Evolutionary conservation across 495 filamentous ascomycete genomes (phyloP).

Genomic region (Podospora comata): DNA sequence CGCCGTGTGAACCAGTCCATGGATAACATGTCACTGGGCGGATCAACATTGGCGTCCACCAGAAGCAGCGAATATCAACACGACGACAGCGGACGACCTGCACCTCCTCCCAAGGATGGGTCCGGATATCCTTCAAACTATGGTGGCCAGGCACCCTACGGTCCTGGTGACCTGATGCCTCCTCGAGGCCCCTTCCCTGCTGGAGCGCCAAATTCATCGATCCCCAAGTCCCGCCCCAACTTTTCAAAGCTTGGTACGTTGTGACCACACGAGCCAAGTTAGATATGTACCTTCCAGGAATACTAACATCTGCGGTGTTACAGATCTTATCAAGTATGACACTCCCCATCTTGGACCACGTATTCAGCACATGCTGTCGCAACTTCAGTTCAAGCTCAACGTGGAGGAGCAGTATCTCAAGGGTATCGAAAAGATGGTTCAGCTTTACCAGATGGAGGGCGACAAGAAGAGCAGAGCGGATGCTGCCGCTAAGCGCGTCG

Average conservation of each 20-base stretch:
- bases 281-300: not conserved
- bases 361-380: conserved; percentile 98
- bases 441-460: conserved; percentile 96
- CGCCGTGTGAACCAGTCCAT: conserved; percentile 64
- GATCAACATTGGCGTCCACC: conserved; percentile 38
- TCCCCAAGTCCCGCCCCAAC: conserved; percentile 76
- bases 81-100: conserved; percentile 49
- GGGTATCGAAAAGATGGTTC: conserved; percentile 99
- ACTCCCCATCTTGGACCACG: conserved; percentile 92
- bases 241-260: conserved; percentile 91
- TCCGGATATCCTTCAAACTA: conserved; percentile 35
- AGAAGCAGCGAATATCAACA: conserved; percentile 34
- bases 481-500: conserved; percentile 80
- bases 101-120: conserved; percentile 65
- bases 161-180: conserved; percentile 71
- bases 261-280: not conserved
- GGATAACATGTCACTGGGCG: conserved; percentile 57
- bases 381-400: conserved; percentile 97
- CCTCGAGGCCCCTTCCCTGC: conserved; percentile 76
- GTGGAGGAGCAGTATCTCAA: conserved; percentile 99
- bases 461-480: conserved; percentile 92
- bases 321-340: conserved; percentile 98
- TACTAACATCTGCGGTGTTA: conserved; percentile 19
- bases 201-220: conserved; percentile 61
- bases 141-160: conserved; percentile 44